Base-by-base conservation (phyloP, 805 yeast species). In the Candida dajiaensis region DNA sequence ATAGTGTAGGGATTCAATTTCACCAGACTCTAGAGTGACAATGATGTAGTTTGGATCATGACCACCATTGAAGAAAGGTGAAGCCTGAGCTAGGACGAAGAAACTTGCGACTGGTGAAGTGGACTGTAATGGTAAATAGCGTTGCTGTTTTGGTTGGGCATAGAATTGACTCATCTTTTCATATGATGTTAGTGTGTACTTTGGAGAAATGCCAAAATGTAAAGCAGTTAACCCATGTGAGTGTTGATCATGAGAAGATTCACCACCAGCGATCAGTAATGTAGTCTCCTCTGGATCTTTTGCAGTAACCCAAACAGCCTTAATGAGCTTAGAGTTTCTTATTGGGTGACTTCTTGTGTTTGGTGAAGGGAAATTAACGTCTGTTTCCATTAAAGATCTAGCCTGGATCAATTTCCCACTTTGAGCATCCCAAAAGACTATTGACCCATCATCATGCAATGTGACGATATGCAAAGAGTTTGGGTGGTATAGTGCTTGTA, bases 381-480 rank as follows among this genome's bases (percentile, higher is more conserved):
- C 76, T 3, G 80, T 70, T 43, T 86, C 95, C 50, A 76, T 75
- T 5, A 84, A 50, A 1, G 86, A 76, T 54, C 97, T 75, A 1
- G 97, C 94, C 45, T 81, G 81, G 13, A 94, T 69, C 39, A 80
- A 66, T 15, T 78, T 77, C 0, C 95, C 97, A 33, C 81, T 81
- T 28, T 80, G 74, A 1, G 88, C 85, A 64, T 94, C 99, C 97
- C 98, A 94, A 59, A 94, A 94, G 2, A 80, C 96, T 33, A 94
- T 58, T 0, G 95, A 77, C 45, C 92, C 92, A 58, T 90, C 96
- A 20, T 71, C 81, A 63, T 92, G 95, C 2, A 80, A 75, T 0
- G 96, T 83, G 19, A 86, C 74, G 3, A 88, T 67, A 60, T 90
- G 95, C 40, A 89, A 74, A 0, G 98, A 97, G 59, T 89, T 89